Evolutionary conservation across 1,284 basidiomycete genomes (phyloP).

Genomic region (Inonotus hispidus): DNA sequence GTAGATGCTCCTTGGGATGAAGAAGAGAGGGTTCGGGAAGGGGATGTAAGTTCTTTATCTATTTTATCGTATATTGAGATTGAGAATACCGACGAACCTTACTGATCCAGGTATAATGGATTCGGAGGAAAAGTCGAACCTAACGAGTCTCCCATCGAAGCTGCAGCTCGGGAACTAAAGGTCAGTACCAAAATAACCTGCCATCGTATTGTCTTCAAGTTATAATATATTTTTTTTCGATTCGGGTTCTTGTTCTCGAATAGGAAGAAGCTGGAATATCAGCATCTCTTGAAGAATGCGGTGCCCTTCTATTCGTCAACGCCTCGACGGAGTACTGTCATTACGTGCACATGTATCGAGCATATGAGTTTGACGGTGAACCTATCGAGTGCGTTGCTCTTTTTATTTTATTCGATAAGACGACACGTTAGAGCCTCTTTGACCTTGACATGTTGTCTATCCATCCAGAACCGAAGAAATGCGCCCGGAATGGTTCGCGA

Average conservation of each 20-base stretch:
- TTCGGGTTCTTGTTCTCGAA: background rate
- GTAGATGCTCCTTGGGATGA: constrained; percentile 41
- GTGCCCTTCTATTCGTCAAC: constrained; percentile 25
- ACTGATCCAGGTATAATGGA: constrained; percentile 39
- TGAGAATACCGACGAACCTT: background rate
- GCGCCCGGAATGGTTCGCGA: constrained; percentile 35
- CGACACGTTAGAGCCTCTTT: background rate
- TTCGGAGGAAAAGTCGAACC: constrained; percentile 46
- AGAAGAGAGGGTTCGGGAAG: constrained; percentile 43
- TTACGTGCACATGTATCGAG: constrained; percentile 25
- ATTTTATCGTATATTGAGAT: too few relatives aligned
- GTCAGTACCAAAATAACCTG: constrained; percentile 21
- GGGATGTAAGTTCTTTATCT: constrained; percentile 32
- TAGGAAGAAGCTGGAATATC: constrained; percentile 36
- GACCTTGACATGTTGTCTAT: background rate
- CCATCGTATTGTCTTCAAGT: background rate
- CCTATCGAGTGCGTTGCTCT: constrained; percentile 23
- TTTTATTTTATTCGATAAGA: too few relatives aligned
- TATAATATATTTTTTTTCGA: background rate
- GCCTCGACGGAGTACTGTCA: constrained; percentile 21
- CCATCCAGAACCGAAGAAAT: constrained; percentile 36
- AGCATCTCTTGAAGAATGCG: constrained; percentile 22
- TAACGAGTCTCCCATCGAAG: constrained; percentile 36
- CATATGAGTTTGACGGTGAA: constrained; percentile 20
- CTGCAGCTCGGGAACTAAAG: constrained; percentile 39